These are phyloP conservation scores for Uronychia binucleata DNA, from an alignment of 73 alveolate species.

Conservation along the genomic window DNA sequence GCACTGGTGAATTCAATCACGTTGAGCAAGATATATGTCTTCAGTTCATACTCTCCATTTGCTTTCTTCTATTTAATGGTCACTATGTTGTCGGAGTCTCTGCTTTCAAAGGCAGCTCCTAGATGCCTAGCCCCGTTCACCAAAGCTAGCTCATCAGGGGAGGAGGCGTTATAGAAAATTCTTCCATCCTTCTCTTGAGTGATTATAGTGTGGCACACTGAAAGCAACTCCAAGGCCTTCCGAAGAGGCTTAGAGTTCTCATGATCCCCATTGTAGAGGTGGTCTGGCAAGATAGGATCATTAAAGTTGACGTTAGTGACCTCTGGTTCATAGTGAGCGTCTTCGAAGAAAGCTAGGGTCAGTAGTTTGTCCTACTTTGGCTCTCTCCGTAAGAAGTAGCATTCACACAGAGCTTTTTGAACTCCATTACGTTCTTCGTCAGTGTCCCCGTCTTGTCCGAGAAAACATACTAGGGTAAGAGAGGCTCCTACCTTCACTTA, in stretches of 20 bases:
- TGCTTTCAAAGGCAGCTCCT: slow-evolving; percentile 77
- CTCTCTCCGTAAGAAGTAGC: slow-evolving; percentile 76
- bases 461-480: slow-evolving; percentile 64
- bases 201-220: slow-evolving; percentile 90
- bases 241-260: slow-evolving; percentile 55
- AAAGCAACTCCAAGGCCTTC: slow-evolving; percentile 61
- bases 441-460: slow-evolving; percentile 97
- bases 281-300: slow-evolving; percentile 61
- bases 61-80: slow-evolving; percentile 53
- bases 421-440: slow-evolving; percentile 93
- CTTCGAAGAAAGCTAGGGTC: slow-evolving; percentile 19
- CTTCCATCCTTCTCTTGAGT: slow-evolving; percentile 72
- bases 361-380: slow-evolving; percentile 5
- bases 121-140: slow-evolving; percentile 87
- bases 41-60: no score
- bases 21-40: slow-evolving; percentile 75
- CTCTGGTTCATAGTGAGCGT: slow-evolving; percentile 32
- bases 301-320: slow-evolving; percentile 82
- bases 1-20: slow-evolving; percentile 89
- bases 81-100: slow-evolving; percentile 81
- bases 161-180: slow-evolving; percentile 72
- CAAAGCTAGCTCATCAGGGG: slow-evolving; percentile 98
- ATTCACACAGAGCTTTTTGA: slow-evolving; percentile 81
- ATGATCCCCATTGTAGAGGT: slow-evolving; percentile 53
- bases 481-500: slow-evolving; percentile 59